phyloP scores from a whole-genome alignment of 495 filamentous ascomycete genomes.

The Talaromyces wortmannii region DNA sequence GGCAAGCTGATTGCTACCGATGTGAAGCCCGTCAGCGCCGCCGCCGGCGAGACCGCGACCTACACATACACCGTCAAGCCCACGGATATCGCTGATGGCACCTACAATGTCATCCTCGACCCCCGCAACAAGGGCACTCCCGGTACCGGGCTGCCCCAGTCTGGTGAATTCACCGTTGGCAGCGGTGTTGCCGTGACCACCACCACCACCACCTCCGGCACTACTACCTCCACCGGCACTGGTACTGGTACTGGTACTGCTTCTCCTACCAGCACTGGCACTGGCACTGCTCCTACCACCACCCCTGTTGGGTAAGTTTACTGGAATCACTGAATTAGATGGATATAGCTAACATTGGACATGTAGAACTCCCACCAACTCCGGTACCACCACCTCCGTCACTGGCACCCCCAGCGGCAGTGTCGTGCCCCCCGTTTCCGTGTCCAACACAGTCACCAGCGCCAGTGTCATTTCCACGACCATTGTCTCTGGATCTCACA shows the following conservation, averaged over 20 bases:
- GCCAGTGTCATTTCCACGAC: conserved; percentile 2
- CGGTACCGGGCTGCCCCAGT: neutral
- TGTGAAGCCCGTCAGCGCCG: neutral
- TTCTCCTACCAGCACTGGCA: neutral
- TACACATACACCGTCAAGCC: conserved; percentile 1
- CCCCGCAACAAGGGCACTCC: conserved; percentile 1
- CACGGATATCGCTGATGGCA: conserved; percentile 1
- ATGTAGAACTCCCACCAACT: neutral
- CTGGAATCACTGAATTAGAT: neutral
- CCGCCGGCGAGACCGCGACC: neutral
- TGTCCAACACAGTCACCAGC: conserved; percentile 3
- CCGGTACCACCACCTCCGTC: neutral
- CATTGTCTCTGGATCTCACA: neutral
- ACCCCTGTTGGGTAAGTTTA: neutral
- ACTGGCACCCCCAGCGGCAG: conserved; percentile 1
- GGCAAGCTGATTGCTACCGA: conserved; percentile 1
- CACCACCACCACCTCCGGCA: neutral
- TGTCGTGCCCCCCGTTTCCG: neutral
- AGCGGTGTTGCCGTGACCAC: neutral
- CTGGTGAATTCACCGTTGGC: conserved; percentile 3
- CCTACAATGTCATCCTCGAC: conserved; percentile 1
- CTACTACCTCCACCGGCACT: neutral
- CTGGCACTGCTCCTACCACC: neutral
- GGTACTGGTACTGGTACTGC: neutral
- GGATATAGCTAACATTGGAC: neutral